A percentile compares a stretch with the other conserved stretches of the same genome.
These are phyloP conservation scores for Blastosporella zonata DNA, from an alignment of 1,284 basidiomycete genomes.

Conservation along the genomic window DNA sequence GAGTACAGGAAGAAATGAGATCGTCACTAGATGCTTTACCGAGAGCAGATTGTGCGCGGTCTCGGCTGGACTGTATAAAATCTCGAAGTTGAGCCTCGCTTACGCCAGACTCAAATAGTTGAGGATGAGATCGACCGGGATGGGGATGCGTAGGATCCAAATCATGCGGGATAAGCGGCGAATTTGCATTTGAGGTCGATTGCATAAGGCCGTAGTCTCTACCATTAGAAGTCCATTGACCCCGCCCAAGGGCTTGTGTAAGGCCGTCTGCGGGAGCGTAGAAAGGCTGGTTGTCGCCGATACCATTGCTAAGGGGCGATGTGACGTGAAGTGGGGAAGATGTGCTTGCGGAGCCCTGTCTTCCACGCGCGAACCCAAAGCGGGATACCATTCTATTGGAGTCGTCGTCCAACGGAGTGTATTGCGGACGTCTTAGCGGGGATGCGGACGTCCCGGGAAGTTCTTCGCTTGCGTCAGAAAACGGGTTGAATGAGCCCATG, in stretches of 20 bases:
- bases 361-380: slow-evolving; percentile 80
- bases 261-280: slow-evolving; percentile 40
- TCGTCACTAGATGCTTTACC: slow-evolving; percentile 17
- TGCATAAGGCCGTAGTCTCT: slow-evolving; percentile 45
- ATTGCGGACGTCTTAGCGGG: slow-evolving; percentile 25
- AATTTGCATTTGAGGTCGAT: slow-evolving; percentile 40
- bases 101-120: slow-evolving; percentile 50
- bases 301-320: slow-evolving; percentile 49
- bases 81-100: slow-evolving; percentile 74
- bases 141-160: slow-evolving; percentile 34
- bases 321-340: slow-evolving; percentile 60
- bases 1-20: slow-evolving; percentile 1
- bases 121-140: slow-evolving; percentile 46
- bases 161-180: slow-evolving; percentile 48
- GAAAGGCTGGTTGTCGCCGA: slow-evolving; percentile 47
- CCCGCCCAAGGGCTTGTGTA: slow-evolving; percentile 20
- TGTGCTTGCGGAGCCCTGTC: slow-evolving; percentile 54
- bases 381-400: slow-evolving; percentile 66
- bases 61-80: slow-evolving; percentile 67
- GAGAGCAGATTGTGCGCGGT: slow-evolving; percentile 36
- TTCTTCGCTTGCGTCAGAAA: slow-evolving; percentile 57
- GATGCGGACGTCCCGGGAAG: slow-evolving; percentile 24
- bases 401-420: slow-evolving; percentile 58
- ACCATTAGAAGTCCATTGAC: slow-evolving; percentile 46
- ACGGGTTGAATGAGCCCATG: slow-evolving; percentile 76